Percentiles rank a stretch among this genome's conserved stretches.
phyloP scores from a whole-genome alignment of 139 green algal species.

The Mychonastes homosphaera region DNA sequence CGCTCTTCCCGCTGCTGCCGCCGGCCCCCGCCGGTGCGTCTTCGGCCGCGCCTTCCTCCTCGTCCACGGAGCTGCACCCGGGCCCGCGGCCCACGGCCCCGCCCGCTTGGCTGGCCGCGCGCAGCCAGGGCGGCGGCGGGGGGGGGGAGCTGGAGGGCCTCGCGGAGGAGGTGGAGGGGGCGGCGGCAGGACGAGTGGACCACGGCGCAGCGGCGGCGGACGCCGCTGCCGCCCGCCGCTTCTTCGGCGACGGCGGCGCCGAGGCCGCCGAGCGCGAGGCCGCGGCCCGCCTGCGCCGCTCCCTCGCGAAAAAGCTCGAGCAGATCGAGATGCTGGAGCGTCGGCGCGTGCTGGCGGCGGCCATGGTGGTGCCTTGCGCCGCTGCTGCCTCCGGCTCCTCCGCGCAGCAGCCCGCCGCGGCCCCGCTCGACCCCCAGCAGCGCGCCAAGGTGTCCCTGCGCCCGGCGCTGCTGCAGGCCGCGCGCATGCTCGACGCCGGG shows the following conservation, averaged over 20 bases:
- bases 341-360: background rate
- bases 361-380: slow-evolving; percentile 3
- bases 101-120: slow-evolving; percentile 5
- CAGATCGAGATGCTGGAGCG: slow-evolving; percentile 49
- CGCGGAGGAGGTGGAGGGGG: background rate
- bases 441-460: slow-evolving; percentile 48
- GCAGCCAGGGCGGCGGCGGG: too few species aligned
- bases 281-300: slow-evolving; percentile 29
- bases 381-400: slow-evolving; percentile 2
- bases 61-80: slow-evolving; percentile 15
- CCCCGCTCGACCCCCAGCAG: slow-evolving; percentile 65
- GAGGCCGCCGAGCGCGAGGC: slow-evolving; percentile 3
- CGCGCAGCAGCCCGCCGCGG: background rate
- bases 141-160: background rate
- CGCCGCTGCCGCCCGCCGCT: background rate
- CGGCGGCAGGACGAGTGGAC: slow-evolving; percentile 1
- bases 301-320: slow-evolving; percentile 73
- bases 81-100: slow-evolving; percentile 28
- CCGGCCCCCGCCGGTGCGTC: background rate
- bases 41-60: background rate
- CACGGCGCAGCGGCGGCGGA: slow-evolving; percentile 6
- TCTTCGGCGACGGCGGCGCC: background rate
- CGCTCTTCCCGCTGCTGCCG: too few species aligned
- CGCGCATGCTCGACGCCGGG: slow-evolving; percentile 22
- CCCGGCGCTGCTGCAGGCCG: slow-evolving; percentile 31